These are phyloP conservation scores for Plasmodium gaboni DNA, from an alignment of 169 alveolate species.

Conservation along the genomic window DNA sequence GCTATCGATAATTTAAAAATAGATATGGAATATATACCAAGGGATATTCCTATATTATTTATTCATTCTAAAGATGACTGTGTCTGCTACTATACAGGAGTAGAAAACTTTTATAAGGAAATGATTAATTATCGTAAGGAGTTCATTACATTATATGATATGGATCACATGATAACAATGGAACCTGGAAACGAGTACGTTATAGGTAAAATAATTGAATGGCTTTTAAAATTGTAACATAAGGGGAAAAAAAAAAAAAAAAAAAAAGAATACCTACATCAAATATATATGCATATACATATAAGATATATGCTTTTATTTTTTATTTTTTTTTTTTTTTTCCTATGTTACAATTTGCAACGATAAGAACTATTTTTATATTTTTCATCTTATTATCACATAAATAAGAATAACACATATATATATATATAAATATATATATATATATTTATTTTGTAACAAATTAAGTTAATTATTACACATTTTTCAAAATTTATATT, in stretches of 20 bases:
- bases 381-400: too few species aligned
- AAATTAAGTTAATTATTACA: too few species aligned
- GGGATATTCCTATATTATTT: conserved; percentile 77
- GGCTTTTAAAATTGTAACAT: conserved; percentile 5
- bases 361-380: too few species aligned
- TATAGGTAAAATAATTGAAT: conserved; percentile 13
- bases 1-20: conserved; percentile 77
- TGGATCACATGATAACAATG: conserved; percentile 57
- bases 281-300: too few species aligned
- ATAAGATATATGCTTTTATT: too few species aligned
- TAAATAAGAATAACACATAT: too few species aligned
- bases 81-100: conserved; percentile 52
- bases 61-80: conserved; percentile 77
- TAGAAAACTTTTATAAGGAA: conserved; percentile 24
- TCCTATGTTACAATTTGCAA: too few species aligned
- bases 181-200: conserved; percentile 56
- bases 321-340: too few species aligned
- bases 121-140: conserved; percentile 12
- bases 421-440: too few species aligned
- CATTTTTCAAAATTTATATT: too few species aligned
- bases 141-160: conserved; percentile 11
- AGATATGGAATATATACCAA: conserved; percentile 62
- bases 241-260: background rate
- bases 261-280: too few species aligned
- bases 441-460: too few species aligned